Evolutionary conservation across 2,329 filamentous ascomycete genomes (phyloP), one percentile per base, ranked within the genome.

Genomic region (Alternaria gaisen): DNA sequence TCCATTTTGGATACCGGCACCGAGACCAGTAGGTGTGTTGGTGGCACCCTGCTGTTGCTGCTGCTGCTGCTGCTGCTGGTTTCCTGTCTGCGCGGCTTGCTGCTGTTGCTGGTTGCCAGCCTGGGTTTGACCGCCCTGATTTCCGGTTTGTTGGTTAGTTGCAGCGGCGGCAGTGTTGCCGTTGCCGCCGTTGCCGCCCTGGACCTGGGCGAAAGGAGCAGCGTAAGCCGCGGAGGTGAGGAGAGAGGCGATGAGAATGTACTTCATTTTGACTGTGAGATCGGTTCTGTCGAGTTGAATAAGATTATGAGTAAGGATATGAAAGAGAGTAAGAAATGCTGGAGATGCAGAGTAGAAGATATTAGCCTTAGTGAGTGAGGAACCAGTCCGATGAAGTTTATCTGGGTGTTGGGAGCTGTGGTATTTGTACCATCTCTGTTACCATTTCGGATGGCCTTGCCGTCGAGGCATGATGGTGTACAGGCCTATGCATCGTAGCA

Each of bases 171-270:
- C 53, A 53, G 46, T 26, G 24, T 26, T 26, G 6, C 24, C 24
- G 24, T 26, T 62, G 46, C 26, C 12, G 41, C n/a, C 46, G 30
- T 55, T 67, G 41, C 28, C 40, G 10, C 44, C 38, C 58, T 56
- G 53, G 1, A 65, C 56, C 60, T 71, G 71, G 24, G 75, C 69
- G 42, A 72, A 59, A 20, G 74, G 75, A 62, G 70, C 75, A 61
- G 74, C 75, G 50, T 77, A 64, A 40, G 58, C 73, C 38, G 73
- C 72, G 24, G 72, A 74, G 41, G 69, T 67, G 54, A 77, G 72
- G 44, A 77, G 70, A 51, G 75, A 74, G 57, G 71, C 66, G 65
- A 77, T 63, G 58, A 77, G 64, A 65, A 75, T 71, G 69, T 76
- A 77, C 72, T 77, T 77, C 75, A 77, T 77, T 22, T 52, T 76